phyloP scores from a whole-genome alignment of 179 eudicot genomes.

The Patellifolia procumbens region DNA sequence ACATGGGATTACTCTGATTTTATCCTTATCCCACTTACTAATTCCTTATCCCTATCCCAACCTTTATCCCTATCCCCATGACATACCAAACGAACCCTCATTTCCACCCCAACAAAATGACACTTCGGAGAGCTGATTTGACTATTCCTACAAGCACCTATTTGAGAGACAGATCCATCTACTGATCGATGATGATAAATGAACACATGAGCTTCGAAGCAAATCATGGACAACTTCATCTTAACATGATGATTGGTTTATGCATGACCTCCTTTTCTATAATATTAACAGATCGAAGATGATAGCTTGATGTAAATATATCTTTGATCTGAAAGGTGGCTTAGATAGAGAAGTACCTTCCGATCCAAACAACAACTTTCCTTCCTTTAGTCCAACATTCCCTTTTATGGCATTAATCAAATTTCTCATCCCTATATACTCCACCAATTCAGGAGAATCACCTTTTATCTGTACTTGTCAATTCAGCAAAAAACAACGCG shows the following conservation, averaged over 20 bases:
- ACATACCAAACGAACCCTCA: no score
- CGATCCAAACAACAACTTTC: conserved; percentile 74
- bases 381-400: conserved; percentile 58
- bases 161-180: no score
- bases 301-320: background rate
- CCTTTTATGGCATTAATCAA: conserved; percentile 70
- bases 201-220: no score
- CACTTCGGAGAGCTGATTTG: no score
- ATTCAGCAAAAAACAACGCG: conserved; percentile 25
- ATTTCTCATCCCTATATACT: conserved; percentile 84
- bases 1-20: no score
- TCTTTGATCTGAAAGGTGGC: conserved; percentile 10
- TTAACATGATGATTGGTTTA: background rate
- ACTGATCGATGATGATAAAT: background rate
- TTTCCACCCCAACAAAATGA: no score
- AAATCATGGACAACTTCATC: background rate
- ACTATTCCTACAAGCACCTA: no score
- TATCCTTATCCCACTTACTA: no score
- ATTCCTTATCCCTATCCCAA: no score
- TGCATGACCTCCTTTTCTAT: background rate
- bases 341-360: conserved; percentile 57
- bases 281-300: background rate
- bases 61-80: no score
- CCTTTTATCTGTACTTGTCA: conserved; percentile 78
- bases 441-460: conserved; percentile 90